Conservation (phyloP, 768 basidiomycete species). For the Tylopilus intermedius region DNA sequence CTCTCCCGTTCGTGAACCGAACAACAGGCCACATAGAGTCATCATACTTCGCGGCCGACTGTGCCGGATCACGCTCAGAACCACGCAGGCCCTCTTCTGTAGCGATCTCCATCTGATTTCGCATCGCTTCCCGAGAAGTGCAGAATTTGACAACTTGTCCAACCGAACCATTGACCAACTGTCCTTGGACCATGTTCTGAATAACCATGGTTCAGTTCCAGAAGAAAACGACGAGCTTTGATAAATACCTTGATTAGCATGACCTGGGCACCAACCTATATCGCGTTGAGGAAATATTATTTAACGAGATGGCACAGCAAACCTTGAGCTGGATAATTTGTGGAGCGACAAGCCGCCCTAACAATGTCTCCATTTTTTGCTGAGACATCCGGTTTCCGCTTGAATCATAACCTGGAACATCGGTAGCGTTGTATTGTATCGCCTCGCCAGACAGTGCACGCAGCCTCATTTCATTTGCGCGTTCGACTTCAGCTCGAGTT, state of each 20-base stretch:
- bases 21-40: slow-evolving; percentile 55
- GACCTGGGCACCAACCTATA: slow-evolving; percentile 75
- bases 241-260: slow-evolving; percentile 67
- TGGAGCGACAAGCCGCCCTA: slow-evolving; percentile 61
- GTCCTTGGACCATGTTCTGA: slow-evolving; percentile 66
- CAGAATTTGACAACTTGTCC: slow-evolving; percentile 50
- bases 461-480: slow-evolving; percentile 55
- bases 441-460: slow-evolving; percentile 35
- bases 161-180: slow-evolving; percentile 66
- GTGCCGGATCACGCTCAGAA: slow-evolving; percentile 22
- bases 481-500: slow-evolving; percentile 65
- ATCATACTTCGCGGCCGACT: slow-evolving; percentile 16
- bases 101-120: slow-evolving; percentile 35
- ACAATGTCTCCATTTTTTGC: slow-evolving; percentile 39
- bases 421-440: slow-evolving; percentile 40
- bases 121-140: slow-evolving; percentile 40
- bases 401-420: slow-evolving; percentile 44
- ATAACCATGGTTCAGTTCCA: not conserved
- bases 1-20: slow-evolving; percentile 47
- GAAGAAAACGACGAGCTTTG: not conserved
- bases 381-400: slow-evolving; percentile 33
- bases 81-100: slow-evolving; percentile 31
- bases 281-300: slow-evolving; percentile 2
- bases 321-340: slow-evolving; percentile 47
- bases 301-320: not conserved